Conservation (phyloP, 192 early-diverging fungal genomes). For the Gonapodya sp. region DNA sequence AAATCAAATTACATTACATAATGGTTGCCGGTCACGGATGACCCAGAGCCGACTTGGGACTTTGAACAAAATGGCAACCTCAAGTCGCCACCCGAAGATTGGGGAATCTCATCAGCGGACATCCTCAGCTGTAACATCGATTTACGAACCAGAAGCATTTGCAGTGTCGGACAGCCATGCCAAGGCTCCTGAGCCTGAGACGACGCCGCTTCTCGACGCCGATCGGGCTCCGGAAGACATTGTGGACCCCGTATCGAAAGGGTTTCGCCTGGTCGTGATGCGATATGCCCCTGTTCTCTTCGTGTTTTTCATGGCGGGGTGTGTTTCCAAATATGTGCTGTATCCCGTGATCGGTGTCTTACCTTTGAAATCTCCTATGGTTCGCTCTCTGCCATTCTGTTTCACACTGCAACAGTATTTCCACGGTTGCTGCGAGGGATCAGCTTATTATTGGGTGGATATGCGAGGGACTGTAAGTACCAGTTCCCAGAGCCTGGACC, state of each 20-base stretch:
- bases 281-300: not conserved
- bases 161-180: no score
- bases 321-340: not conserved
- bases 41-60: no score
- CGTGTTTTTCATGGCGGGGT: not conserved
- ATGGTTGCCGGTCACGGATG: no score
- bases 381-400: not conserved
- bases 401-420: not conserved
- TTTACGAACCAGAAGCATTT: no score
- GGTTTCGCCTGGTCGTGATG: not conserved
- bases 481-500: not conserved
- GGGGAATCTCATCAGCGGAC: no score
- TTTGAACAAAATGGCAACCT: no score
- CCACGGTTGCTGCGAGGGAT: not conserved
- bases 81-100: no score
- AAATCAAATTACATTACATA: no score
- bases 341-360: not conserved
- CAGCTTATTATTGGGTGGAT: not conserved
- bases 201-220: not conserved
- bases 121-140: no score
- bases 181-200: no score
- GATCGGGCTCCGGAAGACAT: not conserved
- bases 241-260: not conserved
- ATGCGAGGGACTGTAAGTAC: not conserved
- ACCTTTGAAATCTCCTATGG: not conserved